Conservation (phyloP, 768 basidiomycete species). For the Mycena kentingensis region DNA sequence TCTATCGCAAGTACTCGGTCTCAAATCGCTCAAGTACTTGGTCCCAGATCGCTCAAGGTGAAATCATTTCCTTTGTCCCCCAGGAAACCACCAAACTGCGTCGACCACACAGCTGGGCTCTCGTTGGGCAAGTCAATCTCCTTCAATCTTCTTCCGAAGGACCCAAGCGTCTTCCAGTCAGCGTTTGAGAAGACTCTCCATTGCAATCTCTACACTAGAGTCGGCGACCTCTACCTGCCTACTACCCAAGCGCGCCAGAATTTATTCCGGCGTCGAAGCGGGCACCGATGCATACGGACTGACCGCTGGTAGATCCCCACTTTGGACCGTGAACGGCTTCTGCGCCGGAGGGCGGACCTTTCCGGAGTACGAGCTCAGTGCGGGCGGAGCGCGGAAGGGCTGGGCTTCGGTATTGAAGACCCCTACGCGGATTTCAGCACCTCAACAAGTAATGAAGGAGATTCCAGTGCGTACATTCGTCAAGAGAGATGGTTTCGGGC, state of each 20-base stretch:
- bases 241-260: too few relatives aligned
- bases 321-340: conserved; percentile 14
- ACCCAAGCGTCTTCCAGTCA: too few relatives aligned
- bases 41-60: too few relatives aligned
- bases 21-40: conserved; percentile 48
- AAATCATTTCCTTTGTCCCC: too few relatives aligned
- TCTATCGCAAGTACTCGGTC: conserved; percentile 65
- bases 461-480: conserved; percentile 41
- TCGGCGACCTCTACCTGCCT: too few relatives aligned
- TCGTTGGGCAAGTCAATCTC: too few relatives aligned
- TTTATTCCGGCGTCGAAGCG: too few relatives aligned
- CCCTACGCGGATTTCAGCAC: conserved; percentile 22
- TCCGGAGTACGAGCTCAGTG: conserved; percentile 19
- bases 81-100: too few relatives aligned
- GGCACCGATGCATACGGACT: conserved; percentile 12
- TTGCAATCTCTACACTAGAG: too few relatives aligned
- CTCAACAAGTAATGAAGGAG: not conserved
- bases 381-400: conserved; percentile 46
- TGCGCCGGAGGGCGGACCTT: not conserved
- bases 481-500: conserved; percentile 46
- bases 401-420: conserved; percentile 56
- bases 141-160: too few relatives aligned
- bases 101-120: too few relatives aligned
- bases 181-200: too few relatives aligned
- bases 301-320: conserved; percentile 9